phyloP scores from a whole-genome alignment of 2,329 filamentous ascomycete species.

The Alternaria brassicicola region DNA sequence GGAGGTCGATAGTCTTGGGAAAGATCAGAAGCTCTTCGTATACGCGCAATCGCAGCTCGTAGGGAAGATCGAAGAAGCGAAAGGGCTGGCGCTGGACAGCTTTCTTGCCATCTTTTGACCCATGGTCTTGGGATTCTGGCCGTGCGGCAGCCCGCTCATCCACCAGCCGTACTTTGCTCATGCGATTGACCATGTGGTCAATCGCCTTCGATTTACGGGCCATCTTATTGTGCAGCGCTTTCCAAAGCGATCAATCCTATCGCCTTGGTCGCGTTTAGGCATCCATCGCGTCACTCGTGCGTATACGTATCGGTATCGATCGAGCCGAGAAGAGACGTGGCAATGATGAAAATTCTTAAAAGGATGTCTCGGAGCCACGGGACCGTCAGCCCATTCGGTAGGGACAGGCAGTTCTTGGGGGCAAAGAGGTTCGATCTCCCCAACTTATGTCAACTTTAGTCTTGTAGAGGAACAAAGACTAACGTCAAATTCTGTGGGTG shows the following conservation, averaged over 20 bases:
- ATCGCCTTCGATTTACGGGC: constrained; percentile 34
- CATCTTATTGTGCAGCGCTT: constrained; percentile 18
- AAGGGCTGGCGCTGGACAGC: constrained; percentile 43
- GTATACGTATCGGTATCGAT: constrained; percentile 15
- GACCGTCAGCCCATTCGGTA: constrained; percentile 41
- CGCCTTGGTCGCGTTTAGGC: constrained; percentile 50
- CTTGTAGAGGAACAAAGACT: constrained; percentile 56
- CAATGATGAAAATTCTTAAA: constrained; percentile 12
- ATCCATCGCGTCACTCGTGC: constrained; percentile 48
- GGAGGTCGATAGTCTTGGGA: constrained; percentile 67
- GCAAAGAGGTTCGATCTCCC: constrained; percentile 55
- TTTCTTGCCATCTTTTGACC: constrained; percentile 6
- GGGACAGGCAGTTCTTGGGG: constrained; percentile 46
- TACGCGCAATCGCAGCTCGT: constrained; percentile 59
- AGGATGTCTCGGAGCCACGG: constrained; percentile 47
- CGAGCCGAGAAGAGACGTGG: constrained; percentile 5
- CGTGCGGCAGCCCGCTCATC: constrained; percentile 13
- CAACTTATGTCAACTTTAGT: constrained; percentile 63
- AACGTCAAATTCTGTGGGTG: constrained; percentile 63
- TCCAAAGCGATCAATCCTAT: constrained; percentile 36
- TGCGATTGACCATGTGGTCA: constrained; percentile 32
- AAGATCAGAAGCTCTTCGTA: constrained; percentile 57
- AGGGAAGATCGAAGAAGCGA: constrained; percentile 60
- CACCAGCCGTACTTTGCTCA: constrained; percentile 32
- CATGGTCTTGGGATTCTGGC: neutral